These are phyloP conservation scores for Trichoderma orchidacearum DNA, from an alignment of 495 filamentous ascomycete genomes.

Conservation along the genomic window DNA sequence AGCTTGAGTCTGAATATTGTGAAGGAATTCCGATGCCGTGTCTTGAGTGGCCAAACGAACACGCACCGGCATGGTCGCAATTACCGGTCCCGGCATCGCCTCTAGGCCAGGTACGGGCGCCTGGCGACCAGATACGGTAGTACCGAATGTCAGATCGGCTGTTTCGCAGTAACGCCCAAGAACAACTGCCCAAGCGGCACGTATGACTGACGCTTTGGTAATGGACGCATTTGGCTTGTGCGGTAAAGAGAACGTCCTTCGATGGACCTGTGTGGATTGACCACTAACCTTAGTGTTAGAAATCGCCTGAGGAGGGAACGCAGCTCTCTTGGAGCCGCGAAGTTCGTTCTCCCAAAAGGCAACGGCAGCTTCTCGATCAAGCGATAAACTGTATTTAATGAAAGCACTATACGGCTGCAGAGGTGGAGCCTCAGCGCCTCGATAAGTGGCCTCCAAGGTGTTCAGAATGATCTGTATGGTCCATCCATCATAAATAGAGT, in stretches of 20 bases:
- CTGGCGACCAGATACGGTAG: slow-evolving; percentile 33
- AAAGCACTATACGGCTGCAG: background rate
- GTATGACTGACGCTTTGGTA: slow-evolving; percentile 28
- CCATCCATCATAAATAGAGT: slow-evolving; percentile 8
- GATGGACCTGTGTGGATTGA: slow-evolving; percentile 3
- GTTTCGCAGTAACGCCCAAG: slow-evolving; percentile 20
- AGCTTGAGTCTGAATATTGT: slow-evolving; percentile 17
- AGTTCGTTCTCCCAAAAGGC: slow-evolving; percentile 7
- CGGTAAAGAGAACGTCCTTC: background rate
- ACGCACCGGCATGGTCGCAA: slow-evolving; percentile 45
- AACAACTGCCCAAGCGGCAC: slow-evolving; percentile 29
- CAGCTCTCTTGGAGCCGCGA: slow-evolving; percentile 14
- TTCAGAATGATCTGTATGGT: background rate
- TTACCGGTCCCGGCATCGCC: slow-evolving; percentile 35
- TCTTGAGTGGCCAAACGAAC: slow-evolving; percentile 7
- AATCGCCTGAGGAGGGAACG: slow-evolving; percentile 3
- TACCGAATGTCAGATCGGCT: slow-evolving; percentile 31
- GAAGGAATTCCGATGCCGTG: slow-evolving; percentile 7
- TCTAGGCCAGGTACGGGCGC: slow-evolving; percentile 29
- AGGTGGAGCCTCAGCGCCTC: background rate
- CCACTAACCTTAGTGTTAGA: no score
- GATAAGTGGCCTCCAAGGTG: background rate
- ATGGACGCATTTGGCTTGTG: slow-evolving; percentile 10
- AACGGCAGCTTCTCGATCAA: background rate
- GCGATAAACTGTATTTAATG: background rate